A percentile compares a stretch with the other conserved stretches of the same genome.
Conservation (phyloP, 768 basidiomycete genomes). For the Nidularia pulvinata region DNA sequence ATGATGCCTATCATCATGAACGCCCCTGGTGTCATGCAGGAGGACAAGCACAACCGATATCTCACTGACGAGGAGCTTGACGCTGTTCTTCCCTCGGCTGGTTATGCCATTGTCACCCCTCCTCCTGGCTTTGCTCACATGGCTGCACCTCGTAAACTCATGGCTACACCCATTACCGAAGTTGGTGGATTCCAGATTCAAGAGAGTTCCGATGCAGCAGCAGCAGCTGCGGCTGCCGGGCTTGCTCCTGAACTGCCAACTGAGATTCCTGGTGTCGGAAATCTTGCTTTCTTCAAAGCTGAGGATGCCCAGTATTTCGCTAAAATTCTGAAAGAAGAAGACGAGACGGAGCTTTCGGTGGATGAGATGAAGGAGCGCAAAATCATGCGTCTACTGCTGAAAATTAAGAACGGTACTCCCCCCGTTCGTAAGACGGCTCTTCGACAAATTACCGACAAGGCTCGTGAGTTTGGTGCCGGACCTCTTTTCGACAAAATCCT, state of each 20-base stretch:
- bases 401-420: constrained; percentile 99
- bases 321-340: constrained; percentile 94
- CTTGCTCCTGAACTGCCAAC: constrained; percentile 93
- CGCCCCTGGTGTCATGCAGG: constrained; percentile 83
- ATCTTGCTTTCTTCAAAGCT: constrained; percentile 96
- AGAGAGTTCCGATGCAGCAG: constrained; percentile 90
- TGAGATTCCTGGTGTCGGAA: constrained; percentile 97
- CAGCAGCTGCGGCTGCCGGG: constrained; percentile 87
- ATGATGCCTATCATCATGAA: constrained; percentile 89
- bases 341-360: constrained; percentile 88
- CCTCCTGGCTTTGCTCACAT: constrained; percentile 92
- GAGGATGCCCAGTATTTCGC: constrained; percentile 99
- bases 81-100: constrained; percentile 79
- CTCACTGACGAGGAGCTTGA: constrained; percentile 97
- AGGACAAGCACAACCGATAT: constrained; percentile 96
- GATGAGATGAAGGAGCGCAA: constrained; percentile 99
- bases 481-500: constrained; percentile 99
- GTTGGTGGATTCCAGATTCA: constrained; percentile 95
- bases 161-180: constrained; percentile 53
- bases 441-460: constrained; percentile 98
- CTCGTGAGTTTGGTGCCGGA: constrained; percentile 97
- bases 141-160: constrained; percentile 59
- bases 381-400: constrained; percentile 96
- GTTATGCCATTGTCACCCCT: constrained; percentile 91
- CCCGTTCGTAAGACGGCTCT: constrained; percentile 98